Base-by-base conservation (phyloP, 805 yeast species). In the Cyberlindnera meyerae region DNA sequence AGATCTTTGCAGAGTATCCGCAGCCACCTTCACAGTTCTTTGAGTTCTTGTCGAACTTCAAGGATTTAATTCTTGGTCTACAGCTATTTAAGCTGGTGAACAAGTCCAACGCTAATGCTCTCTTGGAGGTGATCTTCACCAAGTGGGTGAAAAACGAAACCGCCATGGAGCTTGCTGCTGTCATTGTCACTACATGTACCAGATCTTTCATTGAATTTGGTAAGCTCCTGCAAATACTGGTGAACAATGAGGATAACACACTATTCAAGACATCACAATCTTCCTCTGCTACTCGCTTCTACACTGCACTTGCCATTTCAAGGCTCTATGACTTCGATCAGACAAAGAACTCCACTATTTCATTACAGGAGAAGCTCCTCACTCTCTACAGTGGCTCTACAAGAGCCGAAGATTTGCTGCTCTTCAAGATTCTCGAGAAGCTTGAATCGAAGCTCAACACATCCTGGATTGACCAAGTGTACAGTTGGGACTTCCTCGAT, bases 401-500 rank as follows among this genome's bases (percentile, higher is more conserved):
- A 3, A 55, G 72, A 12, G 61, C 77, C 1, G 75, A 73, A 25
- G 97, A 90, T 52, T 53, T 74, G 36, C 40, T 88, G 3, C 52
- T 90, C 18, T 72, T 82, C 36, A 55, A 62, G 4, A 60, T 84
- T 2, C 53, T 90, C 30, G 65, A 68, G 36, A 54, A 56, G 11
- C 63, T 87, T 24, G 97, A 90, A 57, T 50, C 73, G 0, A 58
- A 60, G 4, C 49, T 68, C 6, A 60, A 70, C 11, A 48, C 58
- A 5, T 75, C 87, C 7, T 87, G 95, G 94, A 65, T 82, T n/a
- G 67, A 67, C 34, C 55, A 65, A 25, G 77, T 83, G 5, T 61
- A 67, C 24, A 63, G 70, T 29, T 84, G 95, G 94, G 88, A 82
- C 34, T 70, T 80, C 34, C 26, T 66, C 54, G 73, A 56, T 29